Percentiles rank a stretch among this genome's conserved stretches.
phyloP scores from a whole-genome alignment of 2,329 filamentous ascomycete species.

The Aspergillus spinulosporus region DNA sequence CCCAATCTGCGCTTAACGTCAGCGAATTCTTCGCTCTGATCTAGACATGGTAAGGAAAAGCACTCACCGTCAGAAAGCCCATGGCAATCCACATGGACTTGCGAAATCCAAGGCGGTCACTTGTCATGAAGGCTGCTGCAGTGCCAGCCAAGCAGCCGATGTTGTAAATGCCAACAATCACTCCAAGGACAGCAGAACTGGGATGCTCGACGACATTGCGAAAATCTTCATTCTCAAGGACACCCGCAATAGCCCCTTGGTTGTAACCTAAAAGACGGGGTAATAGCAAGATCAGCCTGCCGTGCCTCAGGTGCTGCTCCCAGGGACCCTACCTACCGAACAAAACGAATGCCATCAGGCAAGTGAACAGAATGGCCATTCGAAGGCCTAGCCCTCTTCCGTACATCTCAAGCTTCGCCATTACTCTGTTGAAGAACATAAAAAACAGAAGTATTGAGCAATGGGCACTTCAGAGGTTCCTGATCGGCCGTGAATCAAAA shows the following conservation, averaged over 20 bases:
- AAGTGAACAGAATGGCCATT: conserved; percentile 29
- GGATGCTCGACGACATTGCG: conserved; percentile 43
- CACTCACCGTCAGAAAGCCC: conserved; percentile 32
- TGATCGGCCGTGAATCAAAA: neutral
- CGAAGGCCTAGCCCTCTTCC: conserved; percentile 29
- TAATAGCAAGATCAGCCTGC: conserved; percentile 12
- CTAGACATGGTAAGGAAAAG: neutral
- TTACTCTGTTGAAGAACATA: conserved; percentile 12
- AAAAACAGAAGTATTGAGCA: conserved; percentile 13
- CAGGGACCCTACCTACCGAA: conserved; percentile 24
- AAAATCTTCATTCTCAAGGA: conserved; percentile 50
- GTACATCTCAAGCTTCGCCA: conserved; percentile 29
- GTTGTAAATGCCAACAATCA: conserved; percentile 49
- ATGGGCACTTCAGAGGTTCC: neutral
- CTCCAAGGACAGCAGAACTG: conserved; percentile 39
- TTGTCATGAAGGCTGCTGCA: conserved; percentile 34
- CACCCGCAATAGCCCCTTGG: conserved; percentile 52
- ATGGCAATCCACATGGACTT: conserved; percentile 39
- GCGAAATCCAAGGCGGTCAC: conserved; percentile 35
- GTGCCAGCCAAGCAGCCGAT: conserved; percentile 45
- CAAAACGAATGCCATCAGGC: conserved; percentile 29
- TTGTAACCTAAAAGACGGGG: conserved; percentile 44
- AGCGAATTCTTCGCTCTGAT: neutral
- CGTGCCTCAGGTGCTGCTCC: neutral
- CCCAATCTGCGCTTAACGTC: conserved; percentile 28